Evolutionary conservation across 306 rosid species (phyloP).

Genomic region (Myrica gale): DNA sequence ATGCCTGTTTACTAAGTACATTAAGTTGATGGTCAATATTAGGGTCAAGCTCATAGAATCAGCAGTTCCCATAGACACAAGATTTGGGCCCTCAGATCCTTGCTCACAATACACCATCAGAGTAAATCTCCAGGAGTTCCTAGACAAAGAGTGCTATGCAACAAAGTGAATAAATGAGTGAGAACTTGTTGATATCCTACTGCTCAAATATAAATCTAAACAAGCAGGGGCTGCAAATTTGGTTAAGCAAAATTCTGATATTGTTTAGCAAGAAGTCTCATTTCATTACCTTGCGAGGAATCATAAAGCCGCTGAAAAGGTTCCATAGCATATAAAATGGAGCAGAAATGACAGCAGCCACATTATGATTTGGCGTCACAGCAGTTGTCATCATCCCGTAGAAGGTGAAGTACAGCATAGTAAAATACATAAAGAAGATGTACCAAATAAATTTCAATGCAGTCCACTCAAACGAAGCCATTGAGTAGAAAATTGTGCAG

Average conservation of each 20-base stretch:
- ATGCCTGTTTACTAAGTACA: background rate
- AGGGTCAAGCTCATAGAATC: background rate
- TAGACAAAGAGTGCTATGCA: background rate
- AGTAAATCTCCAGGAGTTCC: background rate
- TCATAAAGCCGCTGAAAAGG: slow-evolving; percentile 99
- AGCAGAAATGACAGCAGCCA: slow-evolving; percentile 87
- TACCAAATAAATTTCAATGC: slow-evolving; percentile 77
- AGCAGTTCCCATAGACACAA: background rate
- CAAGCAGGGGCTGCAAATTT: background rate
- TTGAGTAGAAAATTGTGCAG: slow-evolving; percentile 80
- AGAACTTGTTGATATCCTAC: background rate
- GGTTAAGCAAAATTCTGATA: slow-evolving; percentile 13
- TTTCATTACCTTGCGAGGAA: slow-evolving; percentile 84
- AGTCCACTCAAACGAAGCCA: slow-evolving; percentile 84
- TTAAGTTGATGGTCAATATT: background rate
- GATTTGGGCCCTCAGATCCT: background rate
- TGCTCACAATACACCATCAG: background rate
- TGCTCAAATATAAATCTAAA: slow-evolving; percentile 2
- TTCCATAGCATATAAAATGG: slow-evolving; percentile 99
- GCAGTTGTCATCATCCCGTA: slow-evolving; percentile 99
- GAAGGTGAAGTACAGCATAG: slow-evolving; percentile 95
- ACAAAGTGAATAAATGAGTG: background rate
- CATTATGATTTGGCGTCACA: slow-evolving; percentile 93
- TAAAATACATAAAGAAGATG: slow-evolving; percentile 86
- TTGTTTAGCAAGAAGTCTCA: slow-evolving; percentile 18